Percentiles rank a stretch among this genome's conserved stretches.
These are phyloP conservation scores for Talaromyces atroroseus DNA, from an alignment of 2,329 filamentous ascomycete species.

Conservation along the genomic window DNA sequence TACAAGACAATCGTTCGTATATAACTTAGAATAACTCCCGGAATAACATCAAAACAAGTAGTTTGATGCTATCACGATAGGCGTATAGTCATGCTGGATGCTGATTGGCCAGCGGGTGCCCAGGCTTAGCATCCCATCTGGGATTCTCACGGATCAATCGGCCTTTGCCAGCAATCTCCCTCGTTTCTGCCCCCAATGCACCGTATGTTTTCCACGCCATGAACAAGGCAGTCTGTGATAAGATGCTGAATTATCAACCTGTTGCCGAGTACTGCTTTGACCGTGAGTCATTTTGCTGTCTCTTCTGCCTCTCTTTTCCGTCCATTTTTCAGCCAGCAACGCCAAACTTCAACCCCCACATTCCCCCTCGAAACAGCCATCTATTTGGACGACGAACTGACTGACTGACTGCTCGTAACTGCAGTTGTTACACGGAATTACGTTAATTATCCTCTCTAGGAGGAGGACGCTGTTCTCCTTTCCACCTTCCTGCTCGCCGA, in stretches of 20 bases:
- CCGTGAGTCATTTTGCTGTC: conserved; percentile 21
- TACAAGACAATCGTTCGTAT: no score
- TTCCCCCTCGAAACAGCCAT: conserved; percentile 8
- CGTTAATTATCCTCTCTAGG: conserved; percentile 11
- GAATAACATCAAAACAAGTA: no score
- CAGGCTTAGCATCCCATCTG: not conserved
- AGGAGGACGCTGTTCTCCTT: not conserved
- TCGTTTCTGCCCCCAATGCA: conserved; percentile 14
- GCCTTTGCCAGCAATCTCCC: not conserved
- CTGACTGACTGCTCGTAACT: not conserved
- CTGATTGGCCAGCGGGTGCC: conserved; percentile 6
- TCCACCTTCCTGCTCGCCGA: not conserved
- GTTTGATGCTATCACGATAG: no score
- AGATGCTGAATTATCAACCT: conserved; percentile 29
- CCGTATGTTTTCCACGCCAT: conserved; percentile 13
- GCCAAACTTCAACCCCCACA: conserved; percentile 22
- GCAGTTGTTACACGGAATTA: conserved; percentile 9
- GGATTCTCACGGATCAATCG: not conserved
- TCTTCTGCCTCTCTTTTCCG: not conserved
- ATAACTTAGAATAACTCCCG: no score
- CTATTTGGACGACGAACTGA: not conserved
- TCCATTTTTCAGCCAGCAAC: conserved; percentile 10
- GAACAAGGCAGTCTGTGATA: conserved; percentile 17
- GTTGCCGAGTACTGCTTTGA: conserved; percentile 21
- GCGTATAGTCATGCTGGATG: not conserved